Conservation (phyloP, 2,329 filamentous ascomycete genomes). For the Acephala macrosclerotiorum region DNA sequence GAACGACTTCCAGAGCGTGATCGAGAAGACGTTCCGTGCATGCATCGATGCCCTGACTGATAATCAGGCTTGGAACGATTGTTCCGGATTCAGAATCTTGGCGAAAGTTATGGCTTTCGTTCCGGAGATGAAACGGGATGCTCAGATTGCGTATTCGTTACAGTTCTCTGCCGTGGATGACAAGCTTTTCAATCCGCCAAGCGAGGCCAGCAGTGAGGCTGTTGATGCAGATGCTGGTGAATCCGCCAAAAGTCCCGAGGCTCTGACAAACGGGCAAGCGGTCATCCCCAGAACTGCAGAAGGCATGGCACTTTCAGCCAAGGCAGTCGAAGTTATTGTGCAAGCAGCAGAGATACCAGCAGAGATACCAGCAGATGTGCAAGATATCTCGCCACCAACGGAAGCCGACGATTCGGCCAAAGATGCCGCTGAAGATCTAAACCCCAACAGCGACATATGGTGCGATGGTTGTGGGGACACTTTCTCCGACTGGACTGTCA, state of each 20-base stretch:
- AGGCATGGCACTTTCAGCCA: neutral
- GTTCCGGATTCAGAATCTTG: constrained; percentile 26
- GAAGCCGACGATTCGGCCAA: too few species aligned
- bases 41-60: constrained; percentile 31
- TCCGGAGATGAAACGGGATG: constrained; percentile 32
- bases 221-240: neutral
- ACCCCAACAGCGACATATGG: neutral
- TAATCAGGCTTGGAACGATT: constrained; percentile 32
- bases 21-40: constrained; percentile 28
- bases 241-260: neutral
- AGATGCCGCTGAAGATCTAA: neutral
- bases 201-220: neutral
- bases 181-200: constrained; percentile 3
- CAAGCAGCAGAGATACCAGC: neutral
- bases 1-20: constrained; percentile 29
- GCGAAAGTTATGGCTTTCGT: constrained; percentile 31
- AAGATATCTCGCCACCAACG: neutral
- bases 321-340: neutral
- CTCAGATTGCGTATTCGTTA: constrained; percentile 38
- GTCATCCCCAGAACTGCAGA: neutral
- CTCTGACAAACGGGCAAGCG: neutral
- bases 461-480: neutral
- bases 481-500: constrained; percentile 29
- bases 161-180: constrained; percentile 33
- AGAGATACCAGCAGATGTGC: neutral